phyloP scores from a whole-genome alignment of 345 rosid species.

The Nasturtium officinale region DNA sequence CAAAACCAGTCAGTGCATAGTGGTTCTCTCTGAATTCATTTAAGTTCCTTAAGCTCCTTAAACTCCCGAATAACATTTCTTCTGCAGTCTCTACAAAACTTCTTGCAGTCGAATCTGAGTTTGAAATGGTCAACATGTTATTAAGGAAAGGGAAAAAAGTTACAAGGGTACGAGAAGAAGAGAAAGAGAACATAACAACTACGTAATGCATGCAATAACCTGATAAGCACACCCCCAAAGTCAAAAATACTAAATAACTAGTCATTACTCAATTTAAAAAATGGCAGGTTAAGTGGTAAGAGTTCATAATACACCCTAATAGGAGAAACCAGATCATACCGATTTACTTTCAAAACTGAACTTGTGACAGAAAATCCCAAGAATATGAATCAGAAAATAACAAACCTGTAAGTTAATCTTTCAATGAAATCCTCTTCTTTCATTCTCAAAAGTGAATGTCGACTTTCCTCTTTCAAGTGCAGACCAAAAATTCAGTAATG shows the following conservation, averaged over 20 bases:
- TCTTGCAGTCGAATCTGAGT: conserved; percentile 91
- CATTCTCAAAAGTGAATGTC: conserved; percentile 83
- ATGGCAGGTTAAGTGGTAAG: not conserved
- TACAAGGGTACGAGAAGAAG: conserved; percentile 14
- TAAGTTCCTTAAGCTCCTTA: conserved; percentile 93
- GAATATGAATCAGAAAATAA: conserved; percentile 34
- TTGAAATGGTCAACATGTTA: conserved; percentile 28
- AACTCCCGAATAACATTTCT: conserved; percentile 90
- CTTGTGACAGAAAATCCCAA: conserved; percentile 8
- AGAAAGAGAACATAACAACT: not conserved
- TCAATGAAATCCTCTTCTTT: conserved; percentile 99
- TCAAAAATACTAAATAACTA: not conserved
- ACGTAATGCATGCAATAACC: conserved; percentile 12
- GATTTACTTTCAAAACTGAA: not conserved
- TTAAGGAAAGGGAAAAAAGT: conserved; percentile 8
- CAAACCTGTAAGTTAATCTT: conserved; percentile 89
- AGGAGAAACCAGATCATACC: conserved; percentile 8
- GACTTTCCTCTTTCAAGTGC: conserved; percentile 87
- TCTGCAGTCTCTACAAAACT: conserved; percentile 97
- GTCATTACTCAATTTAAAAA: not conserved
- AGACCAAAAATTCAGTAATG: conserved; percentile 93
- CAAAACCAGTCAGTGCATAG: conserved; percentile 93
- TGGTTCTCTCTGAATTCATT: conserved; percentile 81
- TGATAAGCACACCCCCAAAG: conserved; percentile 12
- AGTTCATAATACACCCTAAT: not conserved